These are phyloP conservation scores for Juncus effusus DNA, from an alignment of 176 grass and related monocot genomes.

Conservation along the genomic window DNA sequence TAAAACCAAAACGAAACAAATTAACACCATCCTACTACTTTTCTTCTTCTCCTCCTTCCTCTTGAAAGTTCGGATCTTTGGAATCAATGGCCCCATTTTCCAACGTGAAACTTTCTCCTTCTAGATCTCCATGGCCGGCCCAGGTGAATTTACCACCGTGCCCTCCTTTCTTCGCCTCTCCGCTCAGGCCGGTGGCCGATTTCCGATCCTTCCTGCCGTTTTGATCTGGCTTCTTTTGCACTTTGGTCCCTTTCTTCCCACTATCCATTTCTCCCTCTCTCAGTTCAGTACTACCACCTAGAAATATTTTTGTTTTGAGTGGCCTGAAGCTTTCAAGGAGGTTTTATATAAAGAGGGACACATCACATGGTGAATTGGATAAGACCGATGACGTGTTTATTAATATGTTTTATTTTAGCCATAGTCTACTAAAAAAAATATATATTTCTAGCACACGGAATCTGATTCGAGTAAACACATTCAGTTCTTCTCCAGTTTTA, in stretches of 20 bases:
- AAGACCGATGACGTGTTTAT: no score
- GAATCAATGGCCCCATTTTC: constrained; percentile 31
- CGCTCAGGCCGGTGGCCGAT: constrained; percentile 68
- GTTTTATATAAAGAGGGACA: no score
- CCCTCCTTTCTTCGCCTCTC: constrained; percentile 83
- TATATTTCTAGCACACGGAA: no score
- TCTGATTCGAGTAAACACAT: no score
- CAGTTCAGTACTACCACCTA: neutral
- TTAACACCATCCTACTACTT: neutral
- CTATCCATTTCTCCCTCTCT: constrained; percentile 38
- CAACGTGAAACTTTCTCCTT: constrained; percentile 40
- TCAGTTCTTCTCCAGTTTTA: no score
- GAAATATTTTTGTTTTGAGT: no score
- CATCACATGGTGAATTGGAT: no score
- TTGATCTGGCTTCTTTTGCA: constrained; percentile 19
- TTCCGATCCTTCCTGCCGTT: constrained; percentile 58
- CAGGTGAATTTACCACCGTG: constrained; percentile 96
- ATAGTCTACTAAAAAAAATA: no score
- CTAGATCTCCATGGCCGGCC: constrained; percentile 53
- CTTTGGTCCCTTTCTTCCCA: constrained; percentile 49
- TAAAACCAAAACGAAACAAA: constrained; percentile 10
- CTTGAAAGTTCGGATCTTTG: constrained; percentile 39
- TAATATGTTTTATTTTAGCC: no score
- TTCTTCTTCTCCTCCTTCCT: neutral
- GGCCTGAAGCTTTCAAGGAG: no score